Base-by-base conservation (phyloP, 208 protist genomes). In the Leishmania gerbilli region DNA sequence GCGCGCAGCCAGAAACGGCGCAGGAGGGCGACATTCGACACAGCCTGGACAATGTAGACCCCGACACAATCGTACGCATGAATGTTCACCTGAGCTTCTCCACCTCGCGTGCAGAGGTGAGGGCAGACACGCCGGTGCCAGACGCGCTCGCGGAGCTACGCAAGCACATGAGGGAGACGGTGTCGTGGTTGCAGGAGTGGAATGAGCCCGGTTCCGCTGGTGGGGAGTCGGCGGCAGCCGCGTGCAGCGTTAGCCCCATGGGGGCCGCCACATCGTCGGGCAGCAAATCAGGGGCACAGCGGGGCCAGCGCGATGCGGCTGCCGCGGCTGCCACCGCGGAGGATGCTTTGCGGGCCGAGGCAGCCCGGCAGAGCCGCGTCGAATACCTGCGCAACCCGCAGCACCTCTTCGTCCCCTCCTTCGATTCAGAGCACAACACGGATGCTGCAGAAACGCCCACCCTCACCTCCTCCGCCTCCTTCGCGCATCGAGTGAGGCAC, bases 311-410 rank as follows among this genome's bases (percentile, higher is more conserved):
- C 5, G 79, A 90, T 74, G 68, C 45, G 83, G 71, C 71, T 42
- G 67, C 84, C 7, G 85, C 77, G 19, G 76, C 84, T 9, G 71
- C 82, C 11, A 86, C 87, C 2, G 71, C 83, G 27, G 91, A 95
- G 80, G 88, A 92, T 67, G 74, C 86, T 2, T 56, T 87, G 67
- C 87, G 79, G 7, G 80, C 85, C 0, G 87, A 92, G 77, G 69
- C 81, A 67, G 87, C 85, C 3, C 87, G 88, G 42, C 67, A 89
- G 72, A 93, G 89, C 37, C 89, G 92, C 13, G 58, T 87, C 17
- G 80, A 84, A 17, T 96, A 94, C 69, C 74, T 96, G 49, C 71
- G 87, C 21, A 96, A 96, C 65, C 92, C 92, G 53, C 49, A 74
- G 58, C 89, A 92, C 78, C 47, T 91, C 49, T 86, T 93, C 42